phyloP scores from a whole-genome alignment of 2,329 filamentous ascomycete genomes.

The Penicillium oxalicum region DNA sequence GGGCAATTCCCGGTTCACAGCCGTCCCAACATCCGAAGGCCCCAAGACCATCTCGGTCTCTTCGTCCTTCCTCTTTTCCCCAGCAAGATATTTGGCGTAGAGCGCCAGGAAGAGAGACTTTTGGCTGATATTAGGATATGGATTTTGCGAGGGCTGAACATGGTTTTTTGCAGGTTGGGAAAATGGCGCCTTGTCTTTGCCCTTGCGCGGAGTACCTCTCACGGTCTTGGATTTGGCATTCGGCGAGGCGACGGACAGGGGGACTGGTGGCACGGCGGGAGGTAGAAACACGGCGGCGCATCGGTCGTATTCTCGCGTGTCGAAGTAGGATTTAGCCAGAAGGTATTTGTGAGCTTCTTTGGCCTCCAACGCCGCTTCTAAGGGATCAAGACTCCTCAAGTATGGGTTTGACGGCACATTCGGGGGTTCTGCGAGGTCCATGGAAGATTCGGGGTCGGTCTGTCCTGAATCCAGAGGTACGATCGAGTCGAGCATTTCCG shows the following conservation, averaged over 20 bases:
- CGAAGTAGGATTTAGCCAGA: conserved; percentile 88
- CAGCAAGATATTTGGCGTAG: conserved; percentile 87
- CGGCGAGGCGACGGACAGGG: conserved; percentile 43
- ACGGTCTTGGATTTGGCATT: conserved; percentile 35
- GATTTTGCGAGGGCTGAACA: conserved; percentile 30
- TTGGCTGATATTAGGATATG: conserved; percentile 62
- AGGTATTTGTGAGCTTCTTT: conserved; percentile 78
- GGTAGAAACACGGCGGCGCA: conserved; percentile 85
- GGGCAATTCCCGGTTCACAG: conserved; percentile 77
- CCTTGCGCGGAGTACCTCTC: conserved; percentile 43
- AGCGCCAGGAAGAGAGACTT: conserved; percentile 87
- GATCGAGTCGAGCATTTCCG: conserved; percentile 84
- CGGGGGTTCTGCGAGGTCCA: conserved; percentile 49
- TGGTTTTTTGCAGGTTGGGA: conserved; percentile 32
- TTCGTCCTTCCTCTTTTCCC: conserved; percentile 93
- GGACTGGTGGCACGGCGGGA: conserved; percentile 65
- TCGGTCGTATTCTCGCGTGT: conserved; percentile 90
- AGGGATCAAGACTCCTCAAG: conserved; percentile 56
- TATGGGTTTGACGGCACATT: conserved; percentile 48
- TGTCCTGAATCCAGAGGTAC: conserved; percentile 53
- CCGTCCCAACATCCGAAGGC: conserved; percentile 78
- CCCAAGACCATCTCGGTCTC: conserved; percentile 97
- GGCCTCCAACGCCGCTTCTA: conserved; percentile 69
- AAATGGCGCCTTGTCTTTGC: conserved; percentile 54
- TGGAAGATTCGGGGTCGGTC: conserved; percentile 54